These are phyloP conservation scores for Lactifluus hygrophoroides DNA, from an alignment of 768 basidiomycete genomes.

Conservation along the genomic window DNA sequence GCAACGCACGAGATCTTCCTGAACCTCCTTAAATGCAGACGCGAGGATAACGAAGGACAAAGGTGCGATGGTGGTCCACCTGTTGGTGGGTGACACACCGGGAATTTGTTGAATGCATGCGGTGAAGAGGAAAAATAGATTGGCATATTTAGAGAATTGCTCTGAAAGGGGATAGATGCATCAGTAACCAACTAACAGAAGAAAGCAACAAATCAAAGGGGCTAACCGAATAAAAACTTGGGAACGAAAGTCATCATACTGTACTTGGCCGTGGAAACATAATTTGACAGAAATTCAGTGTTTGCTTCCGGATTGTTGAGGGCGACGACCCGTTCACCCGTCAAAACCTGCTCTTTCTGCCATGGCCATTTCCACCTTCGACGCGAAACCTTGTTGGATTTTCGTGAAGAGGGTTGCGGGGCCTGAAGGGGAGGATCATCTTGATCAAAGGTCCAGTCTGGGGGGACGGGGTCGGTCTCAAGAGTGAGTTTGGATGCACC, in stretches of 20 bases:
- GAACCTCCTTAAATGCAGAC: constrained; percentile 90
- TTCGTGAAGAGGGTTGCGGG: neutral
- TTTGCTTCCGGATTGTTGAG: constrained; percentile 70
- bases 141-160: constrained; percentile 98
- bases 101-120: constrained; percentile 97
- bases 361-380: constrained; percentile 78
- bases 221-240: constrained; percentile 85
- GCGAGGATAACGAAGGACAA: constrained; percentile 82
- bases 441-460: constrained; percentile 71
- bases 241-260: constrained; percentile 80
- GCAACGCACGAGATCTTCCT: constrained; percentile 80
- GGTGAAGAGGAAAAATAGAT: constrained; percentile 97
- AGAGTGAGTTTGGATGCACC: constrained; percentile 41
- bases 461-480: constrained; percentile 40
- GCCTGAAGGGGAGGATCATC: constrained; percentile 33
- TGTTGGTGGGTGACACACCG: constrained; percentile 92
- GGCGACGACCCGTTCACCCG: constrained; percentile 71
- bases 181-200: neutral
- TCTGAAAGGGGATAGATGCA: constrained; percentile 39
- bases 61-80: constrained; percentile 90
- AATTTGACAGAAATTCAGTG: constrained; percentile 66
- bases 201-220: neutral
- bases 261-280: constrained; percentile 93
- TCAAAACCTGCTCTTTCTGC: constrained; percentile 55
- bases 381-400: constrained; percentile 20